Evolutionary conservation across 257 asterid genomes (phyloP), one percentile per base, ranked within the genome.

Genomic region (Lycium barbarum): DNA sequence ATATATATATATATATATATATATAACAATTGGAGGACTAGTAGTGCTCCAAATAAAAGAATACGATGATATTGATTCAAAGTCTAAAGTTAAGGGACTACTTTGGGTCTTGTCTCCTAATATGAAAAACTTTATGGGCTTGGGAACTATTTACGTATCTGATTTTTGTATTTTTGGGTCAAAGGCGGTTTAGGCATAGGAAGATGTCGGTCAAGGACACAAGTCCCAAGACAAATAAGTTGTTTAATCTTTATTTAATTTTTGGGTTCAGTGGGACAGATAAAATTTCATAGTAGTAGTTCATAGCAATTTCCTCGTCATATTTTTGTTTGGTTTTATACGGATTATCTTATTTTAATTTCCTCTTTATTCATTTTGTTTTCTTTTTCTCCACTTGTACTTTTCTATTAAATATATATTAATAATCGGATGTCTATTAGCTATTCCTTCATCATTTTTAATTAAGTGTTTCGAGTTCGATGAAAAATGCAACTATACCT

Each of bases 131-230:
- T 49, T 12, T 10, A 49, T 49, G 55, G 55, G 55, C 55, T 1
- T 49, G 9, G 55, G 55, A 12, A 13, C 8, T 55, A 40, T 55
- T 55, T 55, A 55, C 20, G 14, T 2, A 55, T 14, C 45, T 40
- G 5, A 40, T 40, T 40, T 40, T 40, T 40, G 2, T 58, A 6
- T 59, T 17, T 17, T 59, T 4, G 65, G 65, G 65, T 6, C 17
- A 26, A 7, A 0, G 38, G 58, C 80, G 80, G 58, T 72, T 72
- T 43, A 45, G 45, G 40, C 18, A n/a, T 45, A 45, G 58, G 55
- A 45, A 10, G 38, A 11, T 72, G 5, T 72, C 14, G 80, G 58
- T 72, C 80, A 72, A 72, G 9, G 80, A 73, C 58, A 12, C 80
- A 73, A n/a, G 0, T 45, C 9, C 58, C 58, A n/a, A 72, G 80